Evolutionary conservation across 768 basidiomycete genomes (phyloP).

Genomic region (Polyporus arcularius): DNA sequence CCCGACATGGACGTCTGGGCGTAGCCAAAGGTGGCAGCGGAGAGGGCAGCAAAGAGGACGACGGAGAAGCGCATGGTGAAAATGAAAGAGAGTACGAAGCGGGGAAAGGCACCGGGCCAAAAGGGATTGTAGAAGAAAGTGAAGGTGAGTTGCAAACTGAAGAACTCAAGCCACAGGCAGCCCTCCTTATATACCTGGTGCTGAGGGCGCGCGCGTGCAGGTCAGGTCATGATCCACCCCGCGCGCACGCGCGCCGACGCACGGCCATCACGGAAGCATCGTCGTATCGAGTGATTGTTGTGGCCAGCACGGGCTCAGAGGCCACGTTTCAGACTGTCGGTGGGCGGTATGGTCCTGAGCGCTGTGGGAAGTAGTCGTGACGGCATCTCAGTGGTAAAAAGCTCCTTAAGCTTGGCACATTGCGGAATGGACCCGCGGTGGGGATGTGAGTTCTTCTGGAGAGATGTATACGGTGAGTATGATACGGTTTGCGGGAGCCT

Average conservation of each 20-base stretch:
- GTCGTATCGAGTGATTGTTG: too few species aligned
- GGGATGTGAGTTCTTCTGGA: too few species aligned
- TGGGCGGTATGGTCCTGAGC: not conserved
- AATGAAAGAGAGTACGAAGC: not conserved
- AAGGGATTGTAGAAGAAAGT: slow-evolving; percentile 7
- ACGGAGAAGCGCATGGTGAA: slow-evolving; percentile 16
- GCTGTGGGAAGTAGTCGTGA: too few species aligned
- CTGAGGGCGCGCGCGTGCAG: not conserved
- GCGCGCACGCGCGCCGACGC: too few species aligned
- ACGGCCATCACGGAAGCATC: not conserved
- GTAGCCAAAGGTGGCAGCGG: slow-evolving; percentile 4
- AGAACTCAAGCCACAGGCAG: not conserved
- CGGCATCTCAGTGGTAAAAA: too few species aligned
- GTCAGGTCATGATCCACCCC: not conserved
- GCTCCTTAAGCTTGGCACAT: too few species aligned
- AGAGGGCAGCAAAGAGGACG: slow-evolving; percentile 6
- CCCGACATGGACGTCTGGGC: not conserved
- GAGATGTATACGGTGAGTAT: not conserved
- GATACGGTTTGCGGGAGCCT: not conserved
- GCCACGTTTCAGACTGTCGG: not conserved
- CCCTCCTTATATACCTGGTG: slow-evolving; percentile 1
- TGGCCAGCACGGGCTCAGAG: not conserved
- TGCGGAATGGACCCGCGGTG: too few species aligned
- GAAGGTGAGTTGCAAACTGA: slow-evolving; percentile 23
- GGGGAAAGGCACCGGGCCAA: not conserved